Percentiles rank a stretch among this genome's conserved stretches.
Evolutionary conservation across 352 stramenopile species (phyloP).

Genomic region (Globisporangium emineosum): DNA sequence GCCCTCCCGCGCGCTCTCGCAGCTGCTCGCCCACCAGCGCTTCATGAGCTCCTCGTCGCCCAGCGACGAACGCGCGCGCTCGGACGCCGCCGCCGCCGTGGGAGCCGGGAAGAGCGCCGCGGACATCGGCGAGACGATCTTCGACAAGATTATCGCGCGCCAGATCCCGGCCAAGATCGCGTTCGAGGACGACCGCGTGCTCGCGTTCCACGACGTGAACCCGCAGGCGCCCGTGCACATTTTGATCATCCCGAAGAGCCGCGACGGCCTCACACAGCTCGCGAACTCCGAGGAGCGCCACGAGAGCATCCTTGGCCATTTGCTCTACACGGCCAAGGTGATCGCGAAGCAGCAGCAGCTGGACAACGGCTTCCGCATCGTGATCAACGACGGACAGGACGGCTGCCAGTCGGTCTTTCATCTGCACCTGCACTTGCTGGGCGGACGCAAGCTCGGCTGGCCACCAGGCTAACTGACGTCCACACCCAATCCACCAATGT

Average conservation of each 20-base stretch:
- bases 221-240: conserved; percentile 95
- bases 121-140: conserved; percentile 89
- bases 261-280: conserved; percentile 91
- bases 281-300: conserved; percentile 89
- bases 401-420: conserved; percentile 91
- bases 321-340: conserved; percentile 92
- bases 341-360: conserved; percentile 91
- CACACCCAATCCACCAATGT: too few relatives aligned
- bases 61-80: conserved; percentile 54
- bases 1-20: conserved; percentile 11
- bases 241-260: conserved; percentile 96
- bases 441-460: conserved; percentile 92
- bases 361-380: conserved; percentile 93
- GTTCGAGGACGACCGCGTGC: conserved; percentile 93
- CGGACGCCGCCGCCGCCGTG: conserved; percentile 44
- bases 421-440: conserved; percentile 94
- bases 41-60: conserved; percentile 39
- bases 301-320: conserved; percentile 91
- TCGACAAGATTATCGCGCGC: conserved; percentile 97
- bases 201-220: conserved; percentile 98
- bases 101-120: conserved; percentile 22
- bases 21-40: conserved; percentile 12
- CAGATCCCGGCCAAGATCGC: conserved; percentile 95
- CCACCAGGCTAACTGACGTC: conserved; percentile 82
- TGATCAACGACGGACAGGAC: conserved; percentile 94